These are phyloP conservation scores for Fusarium brachygibbosum DNA, from an alignment of 2,329 filamentous ascomycete species.

Conservation along the genomic window DNA sequence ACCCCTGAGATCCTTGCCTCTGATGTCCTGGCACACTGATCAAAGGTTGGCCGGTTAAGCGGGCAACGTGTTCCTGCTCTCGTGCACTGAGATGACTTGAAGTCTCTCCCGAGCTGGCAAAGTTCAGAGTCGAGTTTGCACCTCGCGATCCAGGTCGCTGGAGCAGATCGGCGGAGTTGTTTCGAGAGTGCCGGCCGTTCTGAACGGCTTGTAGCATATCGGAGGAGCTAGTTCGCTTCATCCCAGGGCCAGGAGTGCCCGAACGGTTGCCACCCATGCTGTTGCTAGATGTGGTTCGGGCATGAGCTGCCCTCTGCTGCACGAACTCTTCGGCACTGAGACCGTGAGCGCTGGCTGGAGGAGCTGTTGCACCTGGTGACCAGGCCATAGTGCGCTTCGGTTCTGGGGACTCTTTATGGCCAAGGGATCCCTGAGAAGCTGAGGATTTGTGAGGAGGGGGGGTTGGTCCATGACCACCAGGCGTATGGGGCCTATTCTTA, in stretches of 20 bases:
- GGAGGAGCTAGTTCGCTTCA: constrained; percentile 58
- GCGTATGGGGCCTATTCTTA: constrained; percentile 53
- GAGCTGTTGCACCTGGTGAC: constrained; percentile 76
- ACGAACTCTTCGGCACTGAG: constrained; percentile 87
- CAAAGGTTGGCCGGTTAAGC: constrained; percentile 82
- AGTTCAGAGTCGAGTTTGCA: constrained; percentile 64
- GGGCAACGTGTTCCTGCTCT: constrained; percentile 90
- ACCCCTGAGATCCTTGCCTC: constrained; percentile 65
- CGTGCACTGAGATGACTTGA: constrained; percentile 79
- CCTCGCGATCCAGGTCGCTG: constrained; percentile 71
- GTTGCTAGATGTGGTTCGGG: constrained; percentile 69
- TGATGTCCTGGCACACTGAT: constrained; percentile 73
- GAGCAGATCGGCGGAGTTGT: constrained; percentile 63
- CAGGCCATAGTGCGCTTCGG: constrained; percentile 78
- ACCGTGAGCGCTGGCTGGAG: constrained; percentile 62
- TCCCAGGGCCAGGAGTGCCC: constrained; percentile 49
- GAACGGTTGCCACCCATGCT: constrained; percentile 50
- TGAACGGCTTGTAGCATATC: constrained; percentile 52
- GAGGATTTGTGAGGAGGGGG: constrained; percentile 44
- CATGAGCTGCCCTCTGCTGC: constrained; percentile 78
- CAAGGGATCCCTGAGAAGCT: constrained; percentile 52
- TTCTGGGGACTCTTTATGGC: constrained; percentile 64
- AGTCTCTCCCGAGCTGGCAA: constrained; percentile 57
- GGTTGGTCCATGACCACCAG: constrained; percentile 47
- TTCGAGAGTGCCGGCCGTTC: constrained; percentile 54